phyloP scores from a whole-genome alignment of 116 monocot genomes.

The Phalaenopsis hybrid region DNA sequence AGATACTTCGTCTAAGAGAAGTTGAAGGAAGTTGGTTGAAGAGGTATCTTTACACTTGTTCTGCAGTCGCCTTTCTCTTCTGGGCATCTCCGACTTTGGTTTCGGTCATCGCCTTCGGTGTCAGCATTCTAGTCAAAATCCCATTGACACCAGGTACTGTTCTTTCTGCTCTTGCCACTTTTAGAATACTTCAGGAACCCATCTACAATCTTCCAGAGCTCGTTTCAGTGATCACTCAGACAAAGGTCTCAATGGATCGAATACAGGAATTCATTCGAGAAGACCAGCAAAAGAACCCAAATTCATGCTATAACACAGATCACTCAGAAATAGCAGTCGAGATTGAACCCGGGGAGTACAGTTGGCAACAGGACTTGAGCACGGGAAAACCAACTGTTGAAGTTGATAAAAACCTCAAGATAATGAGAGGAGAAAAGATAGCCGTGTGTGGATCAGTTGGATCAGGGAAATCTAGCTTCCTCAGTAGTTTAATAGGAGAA shows the following conservation, averaged over 20 bases:
- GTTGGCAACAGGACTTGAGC: constrained; percentile 37
- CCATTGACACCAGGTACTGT: constrained; percentile 61
- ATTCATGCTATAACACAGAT: neutral
- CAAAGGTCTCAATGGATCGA: constrained; percentile 70
- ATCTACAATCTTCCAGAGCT: constrained; percentile 91
- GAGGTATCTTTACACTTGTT: constrained; percentile 62
- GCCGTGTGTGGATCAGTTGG: constrained; percentile 76
- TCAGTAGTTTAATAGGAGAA: constrained; percentile 57
- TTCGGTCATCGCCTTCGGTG: constrained; percentile 63
- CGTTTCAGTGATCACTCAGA: constrained; percentile 54
- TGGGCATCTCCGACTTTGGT: constrained; percentile 84
- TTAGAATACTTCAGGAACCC: constrained; percentile 76
- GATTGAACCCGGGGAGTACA: constrained; percentile 62
- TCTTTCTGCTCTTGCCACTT: constrained; percentile 79
- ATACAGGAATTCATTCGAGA: constrained; percentile 52
- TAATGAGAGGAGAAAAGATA: constrained; percentile 57
- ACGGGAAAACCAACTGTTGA: constrained; percentile 27
- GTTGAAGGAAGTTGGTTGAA: constrained; percentile 51
- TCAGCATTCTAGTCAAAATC: constrained; percentile 40
- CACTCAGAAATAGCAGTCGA: constrained; percentile 28
- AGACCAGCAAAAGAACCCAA: constrained; percentile 15
- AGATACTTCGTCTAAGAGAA: constrained; percentile 43
- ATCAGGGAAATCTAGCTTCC: constrained; percentile 71
- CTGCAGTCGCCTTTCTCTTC: constrained; percentile 64
- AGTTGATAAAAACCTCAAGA: constrained; percentile 42